Evolutionary conservation across 2,329 filamentous ascomycete species (phyloP), one percentile per base, ranked within the genome.

Genomic region (Ophiocordyceps camponoti-leonardi): DNA sequence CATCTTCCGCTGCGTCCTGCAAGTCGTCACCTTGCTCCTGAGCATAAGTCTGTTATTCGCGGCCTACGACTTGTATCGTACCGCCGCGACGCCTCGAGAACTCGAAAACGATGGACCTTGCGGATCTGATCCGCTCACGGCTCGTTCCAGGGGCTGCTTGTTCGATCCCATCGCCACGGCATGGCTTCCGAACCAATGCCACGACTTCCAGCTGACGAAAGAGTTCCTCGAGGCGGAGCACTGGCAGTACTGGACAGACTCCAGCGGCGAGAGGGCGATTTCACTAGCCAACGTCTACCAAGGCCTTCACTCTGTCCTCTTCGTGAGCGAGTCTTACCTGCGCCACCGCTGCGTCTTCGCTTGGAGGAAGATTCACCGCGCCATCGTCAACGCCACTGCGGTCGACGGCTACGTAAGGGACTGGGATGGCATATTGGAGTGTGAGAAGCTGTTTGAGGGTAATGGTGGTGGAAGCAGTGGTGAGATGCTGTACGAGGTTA

Each of bases 91-190:
- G 16, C 14, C 41, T n/a, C 41, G 3, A 26, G 23, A 23, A 13
- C 19, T 22, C 19, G n/a, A 19, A 11, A 7, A 5, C 18, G 7
- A 35, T 23, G 23, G 23, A 13, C 33, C 42, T 4, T 47, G 45
- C 35, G 45, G 45, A 14, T n/a, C n/a, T 18, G 42, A 44, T 33
- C 33, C 45, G 14, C 23, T 39, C 16, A 41, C 45, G 10, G 42
- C 45, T 19, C 33, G 45, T 6, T 41, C 28, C 45, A 20, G 18
- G 16, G 42, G 42, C 10, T 47, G 45, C 45, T 18, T 47, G 13
- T 47, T 47, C 41, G 45, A 47, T 37, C 45, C 45, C 22, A 44
- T 47, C 33, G 33, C 45, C 7, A 39, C 44, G 8, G 45, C 45
- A 23, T 47, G 45, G 45, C 45, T 47, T 12, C 45, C 45, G 8